A percentile compares a stretch with the other conserved stretches of the same genome.
phyloP scores from a whole-genome alignment of 768 basidiomycete species.

The Lactarius pseudohatsudake region DNA sequence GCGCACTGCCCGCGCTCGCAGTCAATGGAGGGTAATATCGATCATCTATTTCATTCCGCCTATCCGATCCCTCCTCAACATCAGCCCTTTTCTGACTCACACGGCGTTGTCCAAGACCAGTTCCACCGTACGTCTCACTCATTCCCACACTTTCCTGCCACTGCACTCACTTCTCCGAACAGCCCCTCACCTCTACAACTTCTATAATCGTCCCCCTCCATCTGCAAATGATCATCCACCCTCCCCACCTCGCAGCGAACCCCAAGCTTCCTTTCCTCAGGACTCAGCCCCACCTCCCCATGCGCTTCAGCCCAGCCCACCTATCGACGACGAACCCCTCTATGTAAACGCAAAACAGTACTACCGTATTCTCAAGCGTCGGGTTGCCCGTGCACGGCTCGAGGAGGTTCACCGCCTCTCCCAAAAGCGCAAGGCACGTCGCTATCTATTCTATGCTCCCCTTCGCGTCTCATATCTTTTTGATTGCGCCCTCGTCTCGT shows the following conservation, averaged over 20 bases:
- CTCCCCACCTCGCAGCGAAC: conserved; percentile 23
- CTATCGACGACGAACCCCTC: conserved; percentile 92
- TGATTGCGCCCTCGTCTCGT: conserved; percentile 16
- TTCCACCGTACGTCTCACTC: conserved; percentile 23
- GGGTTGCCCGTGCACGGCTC: conserved; percentile 84
- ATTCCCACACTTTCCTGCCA: conserved; percentile 26
- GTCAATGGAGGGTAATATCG: conserved; percentile 48
- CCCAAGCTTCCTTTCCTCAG: conserved; percentile 20
- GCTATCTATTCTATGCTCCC: neutral
- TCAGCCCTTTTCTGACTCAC: conserved; percentile 38
- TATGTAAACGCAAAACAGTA: conserved; percentile 99
- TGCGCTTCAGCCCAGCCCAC: conserved; percentile 39
- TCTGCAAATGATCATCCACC: conserved; percentile 32
- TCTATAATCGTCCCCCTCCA: conserved; percentile 34
- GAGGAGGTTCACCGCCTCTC: conserved; percentile 94
- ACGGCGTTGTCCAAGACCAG: conserved; percentile 24
- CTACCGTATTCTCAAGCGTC: conserved; percentile 94
- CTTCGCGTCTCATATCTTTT: conserved; percentile 5
- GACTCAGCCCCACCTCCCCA: conserved; percentile 31
- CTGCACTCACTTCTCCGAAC: conserved; percentile 14
- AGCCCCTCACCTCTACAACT: conserved; percentile 26
- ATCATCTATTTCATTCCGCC: conserved; percentile 60
- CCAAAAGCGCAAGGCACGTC: conserved; percentile 81
- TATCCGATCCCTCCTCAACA: conserved; percentile 46
- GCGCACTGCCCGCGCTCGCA: neutral